Conservation (phyloP, 495 filamentous ascomycete species). For the Lasiosphaeria miniovina region DNA sequence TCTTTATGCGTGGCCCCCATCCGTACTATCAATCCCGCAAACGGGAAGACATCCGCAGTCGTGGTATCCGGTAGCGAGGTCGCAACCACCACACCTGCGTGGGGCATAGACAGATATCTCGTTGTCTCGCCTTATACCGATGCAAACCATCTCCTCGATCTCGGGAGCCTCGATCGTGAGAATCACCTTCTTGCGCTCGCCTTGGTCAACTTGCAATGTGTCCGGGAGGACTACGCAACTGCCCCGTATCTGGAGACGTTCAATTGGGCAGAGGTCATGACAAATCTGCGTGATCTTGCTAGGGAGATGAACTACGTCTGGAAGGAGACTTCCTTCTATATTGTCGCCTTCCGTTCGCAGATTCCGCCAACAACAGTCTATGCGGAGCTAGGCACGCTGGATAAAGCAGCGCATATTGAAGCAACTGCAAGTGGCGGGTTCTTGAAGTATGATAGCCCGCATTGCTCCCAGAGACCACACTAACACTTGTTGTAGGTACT, state of each 20-base stretch:
- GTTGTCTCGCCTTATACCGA: slow-evolving; percentile 73
- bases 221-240: slow-evolving; percentile 71
- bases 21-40: slow-evolving; percentile 1
- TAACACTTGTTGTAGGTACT: slow-evolving; percentile 53
- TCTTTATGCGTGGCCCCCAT: slow-evolving; percentile 12
- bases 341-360: slow-evolving; percentile 76
- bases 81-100: neutral
- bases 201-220: slow-evolving; percentile 57
- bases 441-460: slow-evolving; percentile 55
- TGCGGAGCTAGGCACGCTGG: slow-evolving; percentile 61
- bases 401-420: slow-evolving; percentile 73
- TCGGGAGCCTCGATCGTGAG: slow-evolving; percentile 58
- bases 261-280: slow-evolving; percentile 69
- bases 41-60: slow-evolving; percentile 7
- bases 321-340: slow-evolving; percentile 66
- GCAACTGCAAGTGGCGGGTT: slow-evolving; percentile 76
- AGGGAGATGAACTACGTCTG: slow-evolving; percentile 51
- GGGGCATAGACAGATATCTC: slow-evolving; percentile 38
- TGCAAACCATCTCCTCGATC: slow-evolving; percentile 64
- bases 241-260: slow-evolving; percentile 70
- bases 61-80: slow-evolving; percentile 13
- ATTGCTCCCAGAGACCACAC: neutral
- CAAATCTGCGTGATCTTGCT: slow-evolving; percentile 47
- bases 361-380: slow-evolving; percentile 60
- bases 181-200: slow-evolving; percentile 69